Evolutionary conservation across 345 rosid species (phyloP), one percentile per base, ranked within the genome.

Genomic region (Gossypium thurberi): DNA sequence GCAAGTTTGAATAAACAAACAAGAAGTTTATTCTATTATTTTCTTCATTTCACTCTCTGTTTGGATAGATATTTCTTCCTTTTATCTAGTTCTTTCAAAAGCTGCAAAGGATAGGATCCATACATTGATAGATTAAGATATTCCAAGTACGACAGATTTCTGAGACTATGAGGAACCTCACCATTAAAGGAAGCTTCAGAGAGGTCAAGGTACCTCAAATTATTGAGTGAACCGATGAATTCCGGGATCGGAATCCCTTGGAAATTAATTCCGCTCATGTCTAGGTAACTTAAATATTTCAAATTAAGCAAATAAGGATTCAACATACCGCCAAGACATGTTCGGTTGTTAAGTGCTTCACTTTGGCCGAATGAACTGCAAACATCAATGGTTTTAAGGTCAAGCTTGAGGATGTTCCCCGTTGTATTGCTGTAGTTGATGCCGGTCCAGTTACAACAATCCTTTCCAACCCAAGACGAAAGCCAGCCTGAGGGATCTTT

Each of bases 371-470:
- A 20, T 44, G 10, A 61, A 40, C 10, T 28, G 44, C 65, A 33
- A 14, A 61, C 20, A 14, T 33, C n/a, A 7, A 9, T 0, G 3
- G 18, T 33, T 61, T 28, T 15, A n/a, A 65, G 21, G 65, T 61
- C 65, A 33, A 61, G 44, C 65, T 15, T 33, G 65, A 61, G 20
- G 50, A 10, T 10, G 11, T 70, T 60, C 1, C 77, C 74, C 4
- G 74, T 73, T 48, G 8, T 60, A n/a, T 58, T 73, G 70, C 18
- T 52, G 70, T 71, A 73, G 20, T 28, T 70, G 12, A 78, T 65
- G 5, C 74, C 74, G 2, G 51, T 7, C 77, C 59, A 78, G 1
- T 59, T 51, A 33, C 77, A 68, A n/a, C 77, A 78, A 42, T 78
- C 65, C 1, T 59, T 15, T 21, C 70, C 65, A 18, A n/a, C 37